phyloP scores from a whole-genome alignment of 768 basidiomycete species.

The Mycena venus region DNA sequence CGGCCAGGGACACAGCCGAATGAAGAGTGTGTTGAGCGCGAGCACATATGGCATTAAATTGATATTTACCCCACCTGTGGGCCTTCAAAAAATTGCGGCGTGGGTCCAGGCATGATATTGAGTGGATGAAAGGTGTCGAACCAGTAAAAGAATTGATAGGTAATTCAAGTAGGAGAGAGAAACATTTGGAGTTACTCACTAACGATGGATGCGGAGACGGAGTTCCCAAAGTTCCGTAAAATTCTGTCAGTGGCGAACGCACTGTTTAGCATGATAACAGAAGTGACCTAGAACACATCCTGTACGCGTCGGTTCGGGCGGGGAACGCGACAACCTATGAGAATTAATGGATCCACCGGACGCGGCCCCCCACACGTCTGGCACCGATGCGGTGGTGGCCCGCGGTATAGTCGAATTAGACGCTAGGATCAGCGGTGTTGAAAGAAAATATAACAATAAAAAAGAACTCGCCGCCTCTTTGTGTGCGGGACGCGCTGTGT shows the following conservation, averaged over 20 bases:
- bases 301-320: background rate
- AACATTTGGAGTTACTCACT: background rate
- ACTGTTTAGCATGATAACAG: no score
- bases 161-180: background rate
- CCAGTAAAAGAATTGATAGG: background rate
- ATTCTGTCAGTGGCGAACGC: background rate
- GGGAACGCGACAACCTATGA: background rate
- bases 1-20: no score
- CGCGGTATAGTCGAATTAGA: no score
- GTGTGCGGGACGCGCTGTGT: background rate
- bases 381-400: no score
- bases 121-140: background rate
- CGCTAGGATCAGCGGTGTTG: no score
- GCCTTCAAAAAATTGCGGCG: background rate
- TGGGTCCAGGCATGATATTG: no score
- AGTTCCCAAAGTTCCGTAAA: background rate
- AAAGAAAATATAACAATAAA: no score
- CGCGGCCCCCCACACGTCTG: background rate
- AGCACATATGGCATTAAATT: background rate
- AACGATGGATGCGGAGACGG: background rate
- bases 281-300: background rate
- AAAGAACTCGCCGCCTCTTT: background rate
- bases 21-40: no score
- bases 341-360: background rate
- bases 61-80: background rate